phyloP scores from a whole-genome alignment of 208 protist species.

The Trypanosoma melophagium region DNA sequence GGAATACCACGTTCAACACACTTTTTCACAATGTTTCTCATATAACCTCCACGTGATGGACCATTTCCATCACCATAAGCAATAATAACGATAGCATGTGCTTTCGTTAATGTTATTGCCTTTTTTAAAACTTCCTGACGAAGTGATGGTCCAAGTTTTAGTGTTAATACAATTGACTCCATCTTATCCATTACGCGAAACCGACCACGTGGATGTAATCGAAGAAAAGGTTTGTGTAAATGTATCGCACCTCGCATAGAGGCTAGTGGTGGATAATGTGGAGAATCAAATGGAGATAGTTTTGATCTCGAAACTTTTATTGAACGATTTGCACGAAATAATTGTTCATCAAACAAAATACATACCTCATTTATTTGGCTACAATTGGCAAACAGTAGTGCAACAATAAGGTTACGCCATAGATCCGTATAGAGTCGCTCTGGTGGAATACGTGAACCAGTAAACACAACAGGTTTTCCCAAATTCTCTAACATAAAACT shows the following conservation, averaged over 20 bases:
- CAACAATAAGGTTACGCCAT: constrained; percentile 78
- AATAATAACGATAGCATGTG: constrained; percentile 85
- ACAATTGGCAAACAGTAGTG: constrained; percentile 84
- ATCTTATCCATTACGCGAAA: constrained; percentile 63
- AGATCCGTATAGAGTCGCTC: constrained; percentile 88
- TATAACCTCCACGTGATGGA: constrained; percentile 59
- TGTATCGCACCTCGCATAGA: constrained; percentile 55
- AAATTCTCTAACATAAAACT: constrained; percentile 97
- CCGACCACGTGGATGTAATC: constrained; percentile 41
- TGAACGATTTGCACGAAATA: constrained; percentile 93
- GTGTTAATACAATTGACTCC: constrained; percentile 40
- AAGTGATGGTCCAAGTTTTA: constrained; percentile 79
- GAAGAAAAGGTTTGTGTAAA: constrained; percentile 46
- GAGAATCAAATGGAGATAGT: constrained; percentile 91
- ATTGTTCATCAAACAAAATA: constrained; percentile 94
- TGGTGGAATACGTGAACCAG: constrained; percentile 92
- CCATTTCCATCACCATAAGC: constrained; percentile 94
- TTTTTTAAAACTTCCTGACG: constrained; percentile 23
- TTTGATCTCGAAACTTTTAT: constrained; percentile 73
- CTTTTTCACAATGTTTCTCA: constrained; percentile 62
- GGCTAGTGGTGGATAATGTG: constrained; percentile 90
- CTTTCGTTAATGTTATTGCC: constrained; percentile 34
- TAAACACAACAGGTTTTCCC: constrained; percentile 96
- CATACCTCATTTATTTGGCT: constrained; percentile 92
- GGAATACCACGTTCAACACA: constrained; percentile 80